A percentile compares a stretch with the other conserved stretches of the same genome.
Evolutionary conservation across 768 basidiomycete genomes (phyloP).

Genomic region (Amyloporia xantha): DNA sequence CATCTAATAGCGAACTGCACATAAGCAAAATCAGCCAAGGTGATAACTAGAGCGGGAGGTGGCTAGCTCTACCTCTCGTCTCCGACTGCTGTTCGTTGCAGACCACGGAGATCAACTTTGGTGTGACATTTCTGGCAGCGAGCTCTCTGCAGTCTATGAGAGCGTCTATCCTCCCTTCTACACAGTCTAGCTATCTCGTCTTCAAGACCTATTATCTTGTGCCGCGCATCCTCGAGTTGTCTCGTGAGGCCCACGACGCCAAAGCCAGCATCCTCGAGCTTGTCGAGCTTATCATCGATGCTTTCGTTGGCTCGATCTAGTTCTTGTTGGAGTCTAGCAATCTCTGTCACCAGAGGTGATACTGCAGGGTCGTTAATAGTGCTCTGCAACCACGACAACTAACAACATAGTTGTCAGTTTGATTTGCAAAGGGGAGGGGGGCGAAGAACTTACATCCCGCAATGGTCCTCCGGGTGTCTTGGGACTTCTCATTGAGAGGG

Average conservation of each 20-base stretch:
- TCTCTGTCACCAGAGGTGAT: conserved; percentile 64
- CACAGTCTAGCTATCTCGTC: conserved; percentile 61
- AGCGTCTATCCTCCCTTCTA: conserved; percentile 64
- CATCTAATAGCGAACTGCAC: conserved; percentile 45
- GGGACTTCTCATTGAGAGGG: conserved; percentile 62
- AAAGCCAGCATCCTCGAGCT: conserved; percentile 73
- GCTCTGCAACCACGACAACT: conserved; percentile 72
- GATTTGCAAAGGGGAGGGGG: background rate
- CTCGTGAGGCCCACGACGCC: conserved; percentile 65
- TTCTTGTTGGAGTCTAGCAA: conserved; percentile 65
- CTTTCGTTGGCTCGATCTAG: conserved; percentile 76
- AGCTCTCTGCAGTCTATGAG: conserved; percentile 50
- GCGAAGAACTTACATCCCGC: conserved; percentile 56
- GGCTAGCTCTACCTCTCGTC: conserved; percentile 53
- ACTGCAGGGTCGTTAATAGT: conserved; percentile 50
- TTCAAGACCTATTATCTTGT: conserved; percentile 49
- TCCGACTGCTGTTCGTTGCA: conserved; percentile 33
- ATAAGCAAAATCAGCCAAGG: background rate
- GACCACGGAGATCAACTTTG: conserved; percentile 47
- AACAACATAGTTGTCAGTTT: background rate
- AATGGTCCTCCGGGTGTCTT: conserved; percentile 76
- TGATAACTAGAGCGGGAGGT: background rate
- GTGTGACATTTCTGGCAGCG: conserved; percentile 66
- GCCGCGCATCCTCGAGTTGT: conserved; percentile 66
- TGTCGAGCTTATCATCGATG: conserved; percentile 85